phyloP scores from a whole-genome alignment of 2,329 filamentous ascomycete genomes.

The Aspergillus sp. region DNA sequence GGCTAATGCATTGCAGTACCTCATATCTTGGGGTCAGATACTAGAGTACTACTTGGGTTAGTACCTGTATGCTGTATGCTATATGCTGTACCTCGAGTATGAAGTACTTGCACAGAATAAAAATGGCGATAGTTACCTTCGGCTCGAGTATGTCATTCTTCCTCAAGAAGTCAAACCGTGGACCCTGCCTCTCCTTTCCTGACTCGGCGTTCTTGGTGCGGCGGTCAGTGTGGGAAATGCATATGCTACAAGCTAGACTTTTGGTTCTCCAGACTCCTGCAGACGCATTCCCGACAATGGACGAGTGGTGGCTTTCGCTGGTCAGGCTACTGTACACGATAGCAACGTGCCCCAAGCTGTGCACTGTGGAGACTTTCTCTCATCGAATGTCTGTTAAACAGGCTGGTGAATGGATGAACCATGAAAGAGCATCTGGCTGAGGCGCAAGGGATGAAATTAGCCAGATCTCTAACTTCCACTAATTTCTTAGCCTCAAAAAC shows the following conservation, averaged over 20 bases:
- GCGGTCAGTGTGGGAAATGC: constrained; percentile 4
- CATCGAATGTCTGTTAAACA: constrained; percentile 4
- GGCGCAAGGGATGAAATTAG: constrained; percentile 8
- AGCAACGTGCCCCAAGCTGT: background rate
- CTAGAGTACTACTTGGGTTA: background rate
- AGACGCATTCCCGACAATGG: background rate
- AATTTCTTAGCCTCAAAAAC: background rate
- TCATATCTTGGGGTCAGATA: background rate
- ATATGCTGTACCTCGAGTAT: background rate
- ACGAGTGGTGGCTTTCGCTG: background rate
- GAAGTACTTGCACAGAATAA: background rate
- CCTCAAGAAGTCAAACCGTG: background rate
- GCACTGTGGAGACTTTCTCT: background rate
- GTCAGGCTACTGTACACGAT: background rate
- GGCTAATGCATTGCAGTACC: background rate
- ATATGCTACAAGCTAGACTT: background rate
- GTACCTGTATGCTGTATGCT: background rate
- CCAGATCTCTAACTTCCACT: background rate
- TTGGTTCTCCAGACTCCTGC: background rate
- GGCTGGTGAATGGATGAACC: constrained; percentile 3
- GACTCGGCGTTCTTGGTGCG: background rate
- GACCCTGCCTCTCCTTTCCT: background rate
- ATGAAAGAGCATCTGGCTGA: background rate
- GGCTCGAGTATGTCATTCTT: background rate
- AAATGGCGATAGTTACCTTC: background rate